Base-by-base conservation (phyloP, 1,284 basidiomycete genomes). In the Rhizoctonia solani region DNA sequence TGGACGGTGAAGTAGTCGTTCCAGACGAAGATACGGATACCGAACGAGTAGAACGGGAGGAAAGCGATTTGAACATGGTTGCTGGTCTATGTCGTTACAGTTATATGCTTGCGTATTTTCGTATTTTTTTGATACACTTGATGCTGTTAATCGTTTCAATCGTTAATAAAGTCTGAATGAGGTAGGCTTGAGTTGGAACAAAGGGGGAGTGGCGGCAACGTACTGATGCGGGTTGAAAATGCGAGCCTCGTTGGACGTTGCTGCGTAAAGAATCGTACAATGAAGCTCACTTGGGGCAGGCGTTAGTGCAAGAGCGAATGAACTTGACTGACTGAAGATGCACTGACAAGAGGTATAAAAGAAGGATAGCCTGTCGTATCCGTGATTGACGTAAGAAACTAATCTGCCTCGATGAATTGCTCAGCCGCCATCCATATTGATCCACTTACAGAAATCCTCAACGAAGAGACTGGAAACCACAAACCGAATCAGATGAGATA, bases 81-180 rank as follows among this genome's bases (percentile, higher is more conserved):
- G 59, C 47, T 49, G 37, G 27, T 65, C 61, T 65, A 65, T 65
- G 61, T 65, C 61, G 61, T 65, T 65, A 65, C 61, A 65, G 49
- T 61, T n/a, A 21, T 47, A 65, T 65, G 61, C 61, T 47, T 53
- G 61, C 50, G 61, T 53, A 49, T 50, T 34, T 59, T 44, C 27
- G 37, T 39, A n/a, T n/a, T n/a, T n/a, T 39, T 42, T 30, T 37
- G 61, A 37, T 65, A 65, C 61, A 65, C 61, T 52, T 8, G 49
- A 65, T 65, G 32, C 21, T 49, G 50, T 65, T 49, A 42, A 54
- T 53, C 50, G n/a, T 42, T 65, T 65, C 61, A 65, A 32, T 65
- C 61, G 61, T 65, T 65, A 53, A 54, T 53, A 44, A 53, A 44
- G 11, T 54, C 32, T 53, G 50, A 21, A 37, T 6, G 37, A 21